A percentile compares a stretch with the other conserved stretches of the same genome.
These are phyloP conservation scores for Cladosporium austrohemisphaericum DNA, from an alignment of 2,329 filamentous ascomycete species.

Conservation along the genomic window DNA sequence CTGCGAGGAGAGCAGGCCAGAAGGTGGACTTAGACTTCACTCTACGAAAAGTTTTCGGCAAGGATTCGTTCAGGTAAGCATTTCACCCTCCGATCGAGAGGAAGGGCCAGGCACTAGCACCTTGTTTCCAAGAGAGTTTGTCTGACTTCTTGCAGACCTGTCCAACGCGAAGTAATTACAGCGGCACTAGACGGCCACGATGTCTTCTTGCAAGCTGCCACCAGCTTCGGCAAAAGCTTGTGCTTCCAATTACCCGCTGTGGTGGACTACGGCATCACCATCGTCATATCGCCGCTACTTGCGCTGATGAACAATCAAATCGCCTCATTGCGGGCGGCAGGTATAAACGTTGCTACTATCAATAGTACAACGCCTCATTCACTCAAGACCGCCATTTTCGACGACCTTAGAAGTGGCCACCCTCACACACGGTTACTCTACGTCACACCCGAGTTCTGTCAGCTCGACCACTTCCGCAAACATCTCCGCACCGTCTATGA, in stretches of 20 bases:
- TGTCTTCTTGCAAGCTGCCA: constrained; percentile 89
- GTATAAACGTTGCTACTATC: constrained; percentile 77
- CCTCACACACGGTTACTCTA: constrained; percentile 81
- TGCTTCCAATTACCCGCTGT: constrained; percentile 92
- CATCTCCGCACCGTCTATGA: constrained; percentile 69
- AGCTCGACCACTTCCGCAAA: constrained; percentile 70
- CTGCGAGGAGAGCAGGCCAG: constrained; percentile 23
- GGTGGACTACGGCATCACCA: constrained; percentile 81
- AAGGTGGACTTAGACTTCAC: constrained; percentile 37
- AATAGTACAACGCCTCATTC: constrained; percentile 72
- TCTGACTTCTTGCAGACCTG: constrained; percentile 53
- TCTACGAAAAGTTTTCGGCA: constrained; percentile 34
- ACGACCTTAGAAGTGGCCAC: constrained; percentile 82
- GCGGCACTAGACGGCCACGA: constrained; percentile 78
- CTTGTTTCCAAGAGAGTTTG: not conserved
- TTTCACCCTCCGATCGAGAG: too few species aligned
- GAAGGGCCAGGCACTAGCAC: too few species aligned
- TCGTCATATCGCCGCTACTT: constrained; percentile 84
- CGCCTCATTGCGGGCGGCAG: constrained; percentile 67
- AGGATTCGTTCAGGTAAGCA: constrained; percentile 32
- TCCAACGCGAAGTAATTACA: constrained; percentile 82
- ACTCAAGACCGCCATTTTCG: constrained; percentile 66
- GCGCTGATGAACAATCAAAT: constrained; percentile 97
- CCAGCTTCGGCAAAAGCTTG: constrained; percentile 86
- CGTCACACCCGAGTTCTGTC: constrained; percentile 87